Percentiles rank a stretch among this genome's conserved stretches.
Evolutionary conservation across 1,284 basidiomycete genomes (phyloP).

Genomic region (Trametes versicolor): DNA sequence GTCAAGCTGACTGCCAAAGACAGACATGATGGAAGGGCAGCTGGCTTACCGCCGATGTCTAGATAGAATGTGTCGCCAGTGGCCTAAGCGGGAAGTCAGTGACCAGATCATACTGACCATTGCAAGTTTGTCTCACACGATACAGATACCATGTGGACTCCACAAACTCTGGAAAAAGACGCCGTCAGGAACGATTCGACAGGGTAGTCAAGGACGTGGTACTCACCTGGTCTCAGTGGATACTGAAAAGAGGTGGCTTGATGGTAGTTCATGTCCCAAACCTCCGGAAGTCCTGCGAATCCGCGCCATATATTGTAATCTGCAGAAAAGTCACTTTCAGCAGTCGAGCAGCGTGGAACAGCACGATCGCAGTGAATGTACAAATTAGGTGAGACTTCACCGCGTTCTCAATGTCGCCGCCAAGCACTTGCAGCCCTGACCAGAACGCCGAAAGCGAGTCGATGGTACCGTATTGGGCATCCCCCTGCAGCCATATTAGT

Average conservation of each 20-base stretch:
- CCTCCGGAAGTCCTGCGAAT: slow-evolving; percentile 88
- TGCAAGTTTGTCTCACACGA: slow-evolving; percentile 60
- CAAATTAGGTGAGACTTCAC: slow-evolving; percentile 88
- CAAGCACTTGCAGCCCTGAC: slow-evolving; percentile 89
- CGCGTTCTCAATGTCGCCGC: slow-evolving; percentile 90
- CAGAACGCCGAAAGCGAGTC: slow-evolving; percentile 91
- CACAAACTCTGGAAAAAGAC: slow-evolving; percentile 73
- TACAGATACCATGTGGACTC: slow-evolving; percentile 97
- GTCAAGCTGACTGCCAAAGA: not conserved
- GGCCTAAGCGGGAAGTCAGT: slow-evolving; percentile 62
- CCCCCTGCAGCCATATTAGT: slow-evolving; percentile 53
- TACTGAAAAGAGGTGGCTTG: slow-evolving; percentile 84
- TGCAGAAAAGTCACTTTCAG: slow-evolving; percentile 39
- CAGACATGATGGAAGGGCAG: not conserved
- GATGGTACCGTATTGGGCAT: slow-evolving; percentile 73
- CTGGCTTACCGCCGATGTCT: slow-evolving; percentile 69
- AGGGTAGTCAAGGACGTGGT: not conserved
- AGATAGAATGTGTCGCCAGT: slow-evolving; percentile 93
- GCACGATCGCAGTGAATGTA: slow-evolving; percentile 49
- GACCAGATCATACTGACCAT: slow-evolving; percentile 9
- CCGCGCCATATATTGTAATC: slow-evolving; percentile 93
- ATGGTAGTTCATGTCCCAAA: slow-evolving; percentile 83
- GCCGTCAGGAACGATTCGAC: not conserved
- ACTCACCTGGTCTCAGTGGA: slow-evolving; percentile 80
- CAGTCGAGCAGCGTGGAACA: not conserved